phyloP scores from a whole-genome alignment of 2,329 filamentous ascomycete genomes.

The Hortaea sp. region DNA sequence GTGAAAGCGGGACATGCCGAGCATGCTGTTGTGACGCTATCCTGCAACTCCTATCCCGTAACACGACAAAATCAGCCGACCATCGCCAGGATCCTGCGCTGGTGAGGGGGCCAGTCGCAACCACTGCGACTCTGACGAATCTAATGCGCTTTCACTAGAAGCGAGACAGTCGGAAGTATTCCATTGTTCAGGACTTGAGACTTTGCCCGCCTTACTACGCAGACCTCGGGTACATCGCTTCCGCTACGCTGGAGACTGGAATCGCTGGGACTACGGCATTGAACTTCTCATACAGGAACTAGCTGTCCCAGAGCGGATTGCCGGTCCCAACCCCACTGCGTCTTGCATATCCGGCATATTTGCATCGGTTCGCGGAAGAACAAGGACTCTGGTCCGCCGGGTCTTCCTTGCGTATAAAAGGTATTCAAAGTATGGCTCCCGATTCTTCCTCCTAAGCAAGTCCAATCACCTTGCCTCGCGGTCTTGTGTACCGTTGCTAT shows the following conservation, averaged over 20 bases:
- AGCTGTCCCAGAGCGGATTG: too few relatives aligned
- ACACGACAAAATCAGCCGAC: too few relatives aligned
- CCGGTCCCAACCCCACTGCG: neutral
- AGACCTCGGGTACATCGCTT: neutral
- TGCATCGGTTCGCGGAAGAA: neutral
- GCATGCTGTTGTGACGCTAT: too few relatives aligned
- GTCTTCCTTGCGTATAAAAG: neutral
- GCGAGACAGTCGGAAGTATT: too few relatives aligned
- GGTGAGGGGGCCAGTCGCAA: too few relatives aligned
- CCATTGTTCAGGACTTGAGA: neutral
- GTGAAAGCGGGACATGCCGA: too few relatives aligned
- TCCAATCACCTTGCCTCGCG: neutral
- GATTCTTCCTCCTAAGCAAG: too few relatives aligned
- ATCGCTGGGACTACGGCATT: neutral
- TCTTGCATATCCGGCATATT: neutral
- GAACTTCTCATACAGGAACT: too few relatives aligned
- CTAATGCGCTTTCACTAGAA: too few relatives aligned
- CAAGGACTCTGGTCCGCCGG: neutral
- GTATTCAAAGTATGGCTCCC: neutral
- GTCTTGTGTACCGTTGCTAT: slow-evolving; percentile 1
- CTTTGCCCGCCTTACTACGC: neutral
- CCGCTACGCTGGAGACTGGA: neutral
- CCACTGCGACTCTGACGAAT: too few relatives aligned
- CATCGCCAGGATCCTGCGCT: too few relatives aligned
- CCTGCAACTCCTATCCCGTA: too few relatives aligned